Evolutionary conservation across 208 protist genomes (phyloP).

Genomic region (Leishmania guyanensis): DNA sequence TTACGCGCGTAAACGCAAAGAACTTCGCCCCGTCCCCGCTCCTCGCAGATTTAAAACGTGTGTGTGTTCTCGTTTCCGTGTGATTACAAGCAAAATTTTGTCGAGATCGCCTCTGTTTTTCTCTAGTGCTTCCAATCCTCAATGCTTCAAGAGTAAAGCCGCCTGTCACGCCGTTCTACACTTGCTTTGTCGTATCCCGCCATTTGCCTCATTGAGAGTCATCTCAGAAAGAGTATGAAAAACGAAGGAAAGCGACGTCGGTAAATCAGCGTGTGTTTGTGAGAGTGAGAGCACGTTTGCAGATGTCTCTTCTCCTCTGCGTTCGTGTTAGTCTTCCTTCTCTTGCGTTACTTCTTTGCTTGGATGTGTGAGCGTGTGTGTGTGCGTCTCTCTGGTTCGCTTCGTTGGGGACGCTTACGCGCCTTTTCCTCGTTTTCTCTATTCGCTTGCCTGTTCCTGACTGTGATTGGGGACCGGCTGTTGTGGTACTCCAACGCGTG

Average conservation of each 20-base stretch:
- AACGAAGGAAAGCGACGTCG: not conserved
- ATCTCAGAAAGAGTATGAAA: not conserved
- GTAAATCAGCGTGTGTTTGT: not conserved
- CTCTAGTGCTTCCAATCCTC: too few relatives aligned
- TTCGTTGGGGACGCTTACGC: not conserved
- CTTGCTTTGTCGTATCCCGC: too few relatives aligned
- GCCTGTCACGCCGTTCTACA: too few relatives aligned
- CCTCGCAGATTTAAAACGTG: too few relatives aligned
- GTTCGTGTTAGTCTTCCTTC: not conserved
- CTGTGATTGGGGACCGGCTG: not conserved
- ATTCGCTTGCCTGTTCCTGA: not conserved
- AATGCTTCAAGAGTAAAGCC: too few relatives aligned
- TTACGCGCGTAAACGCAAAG: not conserved
- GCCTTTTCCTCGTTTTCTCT: conserved; percentile 9
- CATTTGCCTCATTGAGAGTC: too few relatives aligned
- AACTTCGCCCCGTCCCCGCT: too few relatives aligned
- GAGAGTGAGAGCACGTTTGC: not conserved
- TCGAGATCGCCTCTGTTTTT: not conserved
- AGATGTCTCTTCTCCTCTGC: not conserved
- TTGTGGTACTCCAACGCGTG: not conserved
- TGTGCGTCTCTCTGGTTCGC: not conserved
- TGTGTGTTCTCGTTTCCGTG: too few relatives aligned
- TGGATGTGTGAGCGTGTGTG: not conserved
- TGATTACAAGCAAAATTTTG: not conserved
- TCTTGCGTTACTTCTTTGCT: not conserved